Evolutionary conservation across 768 basidiomycete species (phyloP).

Genomic region (Neoboletus magnificus): DNA sequence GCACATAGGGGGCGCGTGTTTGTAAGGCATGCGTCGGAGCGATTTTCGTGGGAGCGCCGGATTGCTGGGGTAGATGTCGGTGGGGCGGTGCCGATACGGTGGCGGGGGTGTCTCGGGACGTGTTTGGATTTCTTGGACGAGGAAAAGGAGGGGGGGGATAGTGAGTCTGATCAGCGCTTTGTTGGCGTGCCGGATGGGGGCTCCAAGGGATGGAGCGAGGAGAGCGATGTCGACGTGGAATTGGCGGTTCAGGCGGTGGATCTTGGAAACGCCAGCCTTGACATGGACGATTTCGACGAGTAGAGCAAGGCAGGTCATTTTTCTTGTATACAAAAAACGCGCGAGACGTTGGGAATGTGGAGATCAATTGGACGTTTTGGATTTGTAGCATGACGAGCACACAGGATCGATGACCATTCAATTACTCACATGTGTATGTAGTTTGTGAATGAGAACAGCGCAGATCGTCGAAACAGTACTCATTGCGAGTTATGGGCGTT

Average conservation of each 20-base stretch:
- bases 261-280: constrained; percentile 11
- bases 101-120: constrained; percentile 64
- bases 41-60: constrained; percentile 59
- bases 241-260: constrained; percentile 22
- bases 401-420: not conserved
- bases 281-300: constrained; percentile 29
- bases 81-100: constrained; percentile 54
- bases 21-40: constrained; percentile 55
- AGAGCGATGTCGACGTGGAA: constrained; percentile 13
- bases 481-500: too few species aligned
- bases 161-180: not conserved
- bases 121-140: constrained; percentile 60
- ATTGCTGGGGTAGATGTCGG: constrained; percentile 53
- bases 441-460: not conserved
- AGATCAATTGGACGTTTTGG: constrained; percentile 6
- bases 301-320: not conserved
- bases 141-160: not conserved
- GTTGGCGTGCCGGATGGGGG: not conserved
- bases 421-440: constrained; percentile 5
- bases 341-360: not conserved
- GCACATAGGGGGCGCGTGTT: constrained; percentile 38
- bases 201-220: not conserved
- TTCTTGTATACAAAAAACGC: not conserved
- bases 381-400: not conserved
- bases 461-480: too few species aligned